Evolutionary conservation across 352 stramenopile genomes (phyloP), one percentile per base, ranked within the genome.

Genomic region (Phytophthora pistaciae): DNA sequence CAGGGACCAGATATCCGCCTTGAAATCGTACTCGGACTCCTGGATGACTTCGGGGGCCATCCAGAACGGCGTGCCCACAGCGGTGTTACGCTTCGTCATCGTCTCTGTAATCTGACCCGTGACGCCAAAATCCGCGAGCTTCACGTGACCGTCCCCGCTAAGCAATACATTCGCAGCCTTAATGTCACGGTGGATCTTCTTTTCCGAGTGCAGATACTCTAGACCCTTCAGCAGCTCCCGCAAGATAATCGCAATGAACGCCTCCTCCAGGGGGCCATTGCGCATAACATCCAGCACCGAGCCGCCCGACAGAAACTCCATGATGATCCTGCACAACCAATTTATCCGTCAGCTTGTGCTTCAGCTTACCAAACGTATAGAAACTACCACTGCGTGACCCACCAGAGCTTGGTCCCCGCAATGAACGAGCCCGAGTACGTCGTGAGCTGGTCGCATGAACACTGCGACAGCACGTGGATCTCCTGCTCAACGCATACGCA

Each of bases 51-150:
- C 85, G 10, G 86, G 97, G 2, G 96, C 96, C 96, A 99, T 99
- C 97, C 97, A 99, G 85, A 99, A 99, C 2, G 98, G 98, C 61
- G 94, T 99, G 9, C 98, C 98, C 20, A 99, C 98, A 5, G 99
- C 94, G 18, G 97, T 99, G 70, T 98, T 99, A 59, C 97, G 91
- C 81, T 99, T 99, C 58, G 97, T 99, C 61, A 99, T 92, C 3
- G 94, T 99, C 81, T 99, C 98, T 18, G 95, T 99, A 54, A 99
- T 85, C 71, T 99, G 93, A 1, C 95, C 94, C 20, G 92, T 96
- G 20, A 99, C 96, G 13, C 87, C 87, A 80, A 94, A 94, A 70
- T 94, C 87, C 1, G 85, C 87, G 7, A 94, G 80, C 58, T 94
- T 94, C 14, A 95, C 89, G 62, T 91, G 85, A 10, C 89, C 88